Percentiles rank a stretch among this genome's conserved stretches.
These are phyloP conservation scores for Firmiana major DNA, from an alignment of 345 rosid genomes.

Conservation along the genomic window DNA sequence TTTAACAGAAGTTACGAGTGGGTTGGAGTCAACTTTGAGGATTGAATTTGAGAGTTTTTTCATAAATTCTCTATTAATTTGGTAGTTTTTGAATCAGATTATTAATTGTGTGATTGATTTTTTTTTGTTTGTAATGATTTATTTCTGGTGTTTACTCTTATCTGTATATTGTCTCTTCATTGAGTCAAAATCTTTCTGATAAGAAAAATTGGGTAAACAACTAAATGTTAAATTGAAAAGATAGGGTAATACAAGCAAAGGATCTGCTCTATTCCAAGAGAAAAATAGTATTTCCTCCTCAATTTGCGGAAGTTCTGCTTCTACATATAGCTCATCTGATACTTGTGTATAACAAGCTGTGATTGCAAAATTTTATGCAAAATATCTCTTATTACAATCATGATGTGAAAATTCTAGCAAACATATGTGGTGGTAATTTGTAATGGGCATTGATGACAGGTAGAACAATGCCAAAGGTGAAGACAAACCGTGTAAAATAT, in stretches of 20 bases:
- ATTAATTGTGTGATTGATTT: too few species aligned
- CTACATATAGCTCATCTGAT: neutral
- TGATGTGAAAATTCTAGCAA: neutral
- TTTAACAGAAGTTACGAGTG: too few species aligned
- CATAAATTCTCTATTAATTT: too few species aligned
- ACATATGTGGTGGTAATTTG: neutral
- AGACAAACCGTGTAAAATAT: conserved; percentile 49
- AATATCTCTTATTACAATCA: neutral
- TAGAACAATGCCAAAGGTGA: conserved; percentile 56
- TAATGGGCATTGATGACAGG: conserved; percentile 21
- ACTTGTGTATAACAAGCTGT: neutral
- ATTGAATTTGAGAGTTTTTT: too few species aligned
- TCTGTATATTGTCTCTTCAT: too few species aligned
- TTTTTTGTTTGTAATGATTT: too few species aligned
- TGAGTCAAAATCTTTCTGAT: too few species aligned
- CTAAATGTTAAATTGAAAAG: neutral
- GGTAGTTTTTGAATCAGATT: too few species aligned
- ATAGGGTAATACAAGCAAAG: neutral
- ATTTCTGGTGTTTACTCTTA: too few species aligned
- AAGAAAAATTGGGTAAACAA: too few species aligned
- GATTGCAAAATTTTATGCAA: neutral
- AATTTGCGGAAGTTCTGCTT: neutral
- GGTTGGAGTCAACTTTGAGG: too few species aligned
- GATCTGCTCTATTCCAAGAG: neutral
- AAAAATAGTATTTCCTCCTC: neutral